These are phyloP conservation scores for Solanum piurae DNA, from an alignment of 257 asterid genomes.

Conservation along the genomic window DNA sequence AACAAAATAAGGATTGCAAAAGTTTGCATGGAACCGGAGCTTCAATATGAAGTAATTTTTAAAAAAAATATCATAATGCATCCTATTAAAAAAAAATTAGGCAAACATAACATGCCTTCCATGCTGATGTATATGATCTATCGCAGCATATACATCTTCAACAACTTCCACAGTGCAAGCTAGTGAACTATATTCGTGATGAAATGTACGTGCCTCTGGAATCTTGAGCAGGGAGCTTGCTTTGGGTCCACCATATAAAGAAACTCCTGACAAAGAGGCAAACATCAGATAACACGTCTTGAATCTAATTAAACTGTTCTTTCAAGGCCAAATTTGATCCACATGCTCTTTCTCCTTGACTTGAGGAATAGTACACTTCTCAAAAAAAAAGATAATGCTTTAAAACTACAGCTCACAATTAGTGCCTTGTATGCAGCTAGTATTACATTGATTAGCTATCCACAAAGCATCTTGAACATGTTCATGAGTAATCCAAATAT, in stretches of 20 bases:
- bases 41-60: neutral
- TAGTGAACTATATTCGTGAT: conserved; percentile 86
- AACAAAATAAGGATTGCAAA: neutral
- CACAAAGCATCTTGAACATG: neutral
- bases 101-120: conserved; percentile 59
- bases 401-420: neutral
- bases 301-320: neutral
- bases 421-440: neutral
- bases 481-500: neutral
- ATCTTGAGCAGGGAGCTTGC: conserved; percentile 57
- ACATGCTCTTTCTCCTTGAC: neutral
- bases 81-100: neutral
- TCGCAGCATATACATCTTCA: conserved; percentile 84
- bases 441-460: neutral
- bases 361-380: neutral
- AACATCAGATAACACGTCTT: neutral
- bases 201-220: conserved; percentile 70
- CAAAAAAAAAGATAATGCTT: neutral
- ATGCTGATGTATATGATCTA: conserved; percentile 78
- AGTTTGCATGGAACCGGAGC: neutral
- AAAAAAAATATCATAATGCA: neutral
- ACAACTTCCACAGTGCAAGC: conserved; percentile 93
- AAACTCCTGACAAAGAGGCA: conserved; percentile 45
- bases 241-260: conserved; percentile 75
- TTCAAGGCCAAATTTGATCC: neutral